phyloP scores from a whole-genome alignment of 345 rosid species.

The Eucalyptus pumila region DNA sequence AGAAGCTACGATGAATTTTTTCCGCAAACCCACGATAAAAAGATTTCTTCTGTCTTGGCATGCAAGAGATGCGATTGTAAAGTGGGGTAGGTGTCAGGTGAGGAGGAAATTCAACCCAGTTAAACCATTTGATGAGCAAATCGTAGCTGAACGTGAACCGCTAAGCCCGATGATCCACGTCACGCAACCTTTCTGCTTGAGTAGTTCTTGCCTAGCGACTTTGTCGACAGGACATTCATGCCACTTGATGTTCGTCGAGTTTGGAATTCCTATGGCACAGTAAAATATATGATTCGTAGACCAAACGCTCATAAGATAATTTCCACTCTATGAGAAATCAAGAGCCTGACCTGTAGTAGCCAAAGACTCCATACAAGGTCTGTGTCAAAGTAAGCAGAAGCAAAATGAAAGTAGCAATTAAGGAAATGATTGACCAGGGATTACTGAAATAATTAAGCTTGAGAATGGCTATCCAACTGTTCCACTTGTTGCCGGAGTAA shows the following conservation, averaged over 20 bases:
- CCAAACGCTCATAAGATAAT: too few relatives aligned
- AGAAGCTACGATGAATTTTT: not conserved
- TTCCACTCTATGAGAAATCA: too few relatives aligned
- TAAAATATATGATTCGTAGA: too few relatives aligned
- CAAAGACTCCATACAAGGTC: rapidly evolving
- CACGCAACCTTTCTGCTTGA: slow-evolving; percentile 65
- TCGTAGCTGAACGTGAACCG: slow-evolving; percentile 49
- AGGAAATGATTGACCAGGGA: too few relatives aligned
- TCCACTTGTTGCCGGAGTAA: too few relatives aligned
- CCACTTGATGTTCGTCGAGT: too few relatives aligned
- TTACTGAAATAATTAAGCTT: too few relatives aligned
- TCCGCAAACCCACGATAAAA: not conserved
- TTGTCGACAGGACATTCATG: not conserved
- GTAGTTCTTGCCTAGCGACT: slow-evolving; percentile 33
- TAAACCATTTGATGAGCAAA: not conserved
- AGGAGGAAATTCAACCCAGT: not conserved
- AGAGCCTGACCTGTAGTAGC: too few relatives aligned
- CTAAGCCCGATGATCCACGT: slow-evolving; percentile 75
- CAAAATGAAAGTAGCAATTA: too few relatives aligned
- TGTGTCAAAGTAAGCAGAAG: rapidly evolving
- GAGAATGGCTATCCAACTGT: rapidly evolving
- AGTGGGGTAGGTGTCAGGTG: not conserved
- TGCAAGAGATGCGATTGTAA: not conserved
- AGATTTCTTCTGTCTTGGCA: not conserved
- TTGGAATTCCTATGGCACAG: too few relatives aligned